Evolutionary conservation across 2,329 filamentous ascomycete genomes (phyloP), one percentile per base, ranked within the genome.

Genomic region (Xylaria digitata): DNA sequence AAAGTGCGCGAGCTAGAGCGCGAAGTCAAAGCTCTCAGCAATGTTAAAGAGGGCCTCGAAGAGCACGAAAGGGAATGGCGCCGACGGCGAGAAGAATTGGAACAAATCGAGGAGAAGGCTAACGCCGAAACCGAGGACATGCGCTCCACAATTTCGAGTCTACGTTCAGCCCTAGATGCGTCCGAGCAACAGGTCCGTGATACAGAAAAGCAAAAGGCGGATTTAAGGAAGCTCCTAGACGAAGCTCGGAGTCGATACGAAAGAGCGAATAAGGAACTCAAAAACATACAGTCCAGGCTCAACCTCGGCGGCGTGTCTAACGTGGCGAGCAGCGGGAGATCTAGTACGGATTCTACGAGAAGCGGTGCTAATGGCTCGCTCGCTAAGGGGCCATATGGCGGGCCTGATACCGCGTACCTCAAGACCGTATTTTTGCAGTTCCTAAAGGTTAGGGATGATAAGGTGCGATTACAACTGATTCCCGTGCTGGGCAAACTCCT

Each of bases 371-470:
- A 79, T 57, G 59, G 71, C 45, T 17, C 68, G 6, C 61, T 72
- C n/a, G 66, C 74, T 3, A 66, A 63, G 4, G 75, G 72, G 19
- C 68, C 74, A 15, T 76, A 81, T 5, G 23, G 58, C 21, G 62
- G 48, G 2, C 70, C 71, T 19, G 87, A 90, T 66, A 82, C 83
- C 43, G 85, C 88, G 68, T 95, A 96, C 74, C 80, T 95, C 61
- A 94, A 94, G 84, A 94, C 92, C 8, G 91, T 95, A 61, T 79
- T 96, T 72, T 79, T 96, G 71, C 92, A 94, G 78, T 95, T 95
- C 77, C 78, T 96, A 70, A 91, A 94, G 82, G 89, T 92, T 72
- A 92, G 89, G 80, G 92, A 95, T 76, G 91, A 90, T 77, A 91
- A 88, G 81, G 82, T 92, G 73, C 87, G 93, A 73, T 85, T 88